Evolutionary conservation across 1,284 basidiomycete genomes (phyloP).

Genomic region (Sanghuangporus baumii): DNA sequence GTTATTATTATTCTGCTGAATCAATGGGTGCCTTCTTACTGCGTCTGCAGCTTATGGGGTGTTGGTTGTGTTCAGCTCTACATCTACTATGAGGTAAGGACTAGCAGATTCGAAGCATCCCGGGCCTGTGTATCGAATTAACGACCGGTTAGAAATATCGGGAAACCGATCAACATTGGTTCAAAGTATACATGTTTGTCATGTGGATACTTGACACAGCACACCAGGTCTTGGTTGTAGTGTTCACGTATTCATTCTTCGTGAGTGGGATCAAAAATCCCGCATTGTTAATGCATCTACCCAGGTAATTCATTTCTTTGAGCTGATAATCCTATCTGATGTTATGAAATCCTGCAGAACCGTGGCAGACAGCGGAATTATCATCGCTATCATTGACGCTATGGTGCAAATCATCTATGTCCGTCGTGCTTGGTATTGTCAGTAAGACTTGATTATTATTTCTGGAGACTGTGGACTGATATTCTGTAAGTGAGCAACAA

Average conservation of each 20-base stretch:
- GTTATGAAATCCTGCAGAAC: no score
- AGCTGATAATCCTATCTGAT: no score
- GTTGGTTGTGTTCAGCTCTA: neutral
- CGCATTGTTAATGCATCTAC: neutral
- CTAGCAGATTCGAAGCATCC: neutral
- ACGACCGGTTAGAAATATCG: neutral
- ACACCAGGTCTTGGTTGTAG: neutral
- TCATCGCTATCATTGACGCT: neutral
- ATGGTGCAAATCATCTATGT: neutral
- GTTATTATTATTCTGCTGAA: neutral
- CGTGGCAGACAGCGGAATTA: neutral
- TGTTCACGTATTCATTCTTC: neutral
- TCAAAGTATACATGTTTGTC: neutral
- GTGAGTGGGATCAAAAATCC: neutral
- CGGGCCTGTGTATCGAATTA: no score
- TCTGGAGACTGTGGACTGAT: neutral
- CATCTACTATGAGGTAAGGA: neutral
- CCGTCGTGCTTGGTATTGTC: neutral
- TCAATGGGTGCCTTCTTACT: neutral
- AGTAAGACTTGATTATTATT: neutral
- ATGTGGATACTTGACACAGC: neutral
- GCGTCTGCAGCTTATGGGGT: neutral
- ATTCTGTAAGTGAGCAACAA: slow-evolving; percentile 1
- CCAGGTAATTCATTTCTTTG: neutral
- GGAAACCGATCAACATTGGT: neutral